Evolutionary conservation across 78 protist species (phyloP).

Genomic region (Dictyostelium intermedium): DNA sequence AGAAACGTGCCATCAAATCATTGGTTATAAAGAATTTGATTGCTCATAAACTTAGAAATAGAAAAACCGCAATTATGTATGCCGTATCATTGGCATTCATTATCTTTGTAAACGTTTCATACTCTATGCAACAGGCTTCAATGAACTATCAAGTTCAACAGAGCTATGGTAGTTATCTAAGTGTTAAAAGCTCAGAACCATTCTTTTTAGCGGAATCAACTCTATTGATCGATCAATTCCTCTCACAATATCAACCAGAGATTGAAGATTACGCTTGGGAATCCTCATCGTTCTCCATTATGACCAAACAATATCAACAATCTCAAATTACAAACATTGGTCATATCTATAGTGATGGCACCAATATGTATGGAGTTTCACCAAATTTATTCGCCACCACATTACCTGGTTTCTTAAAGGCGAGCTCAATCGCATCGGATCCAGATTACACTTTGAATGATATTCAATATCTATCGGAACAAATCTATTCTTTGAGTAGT

Average conservation of each 20-base stretch:
- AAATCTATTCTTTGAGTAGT: neutral
- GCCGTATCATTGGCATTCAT: constrained; percentile 91
- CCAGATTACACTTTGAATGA: constrained; percentile 29
- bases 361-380: constrained; percentile 30
- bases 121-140: constrained; percentile 72
- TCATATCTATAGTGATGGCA: constrained; percentile 42
- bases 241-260: neutral
- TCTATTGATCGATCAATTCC: neutral
- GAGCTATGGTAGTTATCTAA: constrained; percentile 25
- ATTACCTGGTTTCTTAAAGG: constrained; percentile 59
- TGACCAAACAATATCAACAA: neutral
- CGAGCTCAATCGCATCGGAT: neutral
- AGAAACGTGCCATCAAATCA: constrained; percentile 60
- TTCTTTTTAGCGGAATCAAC: neutral
- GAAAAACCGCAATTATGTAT: constrained; percentile 96
- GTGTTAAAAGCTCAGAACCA: neutral
- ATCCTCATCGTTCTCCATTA: neutral
- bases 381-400: constrained; percentile 76
- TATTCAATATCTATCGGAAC: neutral
- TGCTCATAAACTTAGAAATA: constrained; percentile 94
- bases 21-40: constrained; percentile 91
- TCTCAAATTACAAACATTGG: constrained; percentile 60
- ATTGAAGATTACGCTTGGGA: constrained; percentile 1
- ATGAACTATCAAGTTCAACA: constrained; percentile 63
- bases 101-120: constrained; percentile 89